Evolutionary conservation across 169 alveolate species (phyloP).

Genomic region (Babesia divergens): DNA sequence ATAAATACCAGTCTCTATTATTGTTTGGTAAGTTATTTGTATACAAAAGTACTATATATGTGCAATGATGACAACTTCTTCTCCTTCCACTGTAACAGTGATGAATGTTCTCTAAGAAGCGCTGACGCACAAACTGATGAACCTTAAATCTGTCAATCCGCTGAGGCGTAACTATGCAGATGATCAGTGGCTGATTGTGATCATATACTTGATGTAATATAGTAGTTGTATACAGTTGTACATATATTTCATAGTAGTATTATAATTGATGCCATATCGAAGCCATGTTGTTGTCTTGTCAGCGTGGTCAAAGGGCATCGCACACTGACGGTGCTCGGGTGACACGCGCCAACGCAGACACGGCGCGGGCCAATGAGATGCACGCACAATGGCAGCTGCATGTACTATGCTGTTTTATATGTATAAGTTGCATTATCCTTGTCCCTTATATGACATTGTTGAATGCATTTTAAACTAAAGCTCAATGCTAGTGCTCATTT

Average conservation of each 20-base stretch:
- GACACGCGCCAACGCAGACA: not conserved
- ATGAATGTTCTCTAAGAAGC: not conserved
- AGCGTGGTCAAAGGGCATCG: slow-evolving; percentile 3
- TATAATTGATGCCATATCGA: slow-evolving; percentile 17
- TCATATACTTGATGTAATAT: too few species aligned
- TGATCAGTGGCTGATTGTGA: too few species aligned
- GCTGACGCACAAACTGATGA: not conserved
- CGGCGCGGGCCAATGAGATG: slow-evolving; percentile 20
- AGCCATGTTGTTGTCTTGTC: not conserved
- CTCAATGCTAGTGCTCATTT: too few species aligned
- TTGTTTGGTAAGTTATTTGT: too few species aligned
- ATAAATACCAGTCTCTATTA: too few species aligned
- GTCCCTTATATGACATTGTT: too few species aligned
- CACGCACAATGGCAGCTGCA: slow-evolving; percentile 6
- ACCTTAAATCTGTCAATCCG: not conserved
- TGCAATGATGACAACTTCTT: not conserved
- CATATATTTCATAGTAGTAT: too few species aligned
- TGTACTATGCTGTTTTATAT: too few species aligned
- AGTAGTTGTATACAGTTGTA: too few species aligned
- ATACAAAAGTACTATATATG: not conserved
- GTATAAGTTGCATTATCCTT: too few species aligned
- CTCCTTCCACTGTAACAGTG: not conserved
- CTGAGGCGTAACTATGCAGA: too few species aligned
- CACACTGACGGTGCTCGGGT: slow-evolving; percentile 12
- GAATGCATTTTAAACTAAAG: too few species aligned